These are phyloP conservation scores for Salvia splendens DNA, from an alignment of 257 asterid genomes.

Conservation along the genomic window DNA sequence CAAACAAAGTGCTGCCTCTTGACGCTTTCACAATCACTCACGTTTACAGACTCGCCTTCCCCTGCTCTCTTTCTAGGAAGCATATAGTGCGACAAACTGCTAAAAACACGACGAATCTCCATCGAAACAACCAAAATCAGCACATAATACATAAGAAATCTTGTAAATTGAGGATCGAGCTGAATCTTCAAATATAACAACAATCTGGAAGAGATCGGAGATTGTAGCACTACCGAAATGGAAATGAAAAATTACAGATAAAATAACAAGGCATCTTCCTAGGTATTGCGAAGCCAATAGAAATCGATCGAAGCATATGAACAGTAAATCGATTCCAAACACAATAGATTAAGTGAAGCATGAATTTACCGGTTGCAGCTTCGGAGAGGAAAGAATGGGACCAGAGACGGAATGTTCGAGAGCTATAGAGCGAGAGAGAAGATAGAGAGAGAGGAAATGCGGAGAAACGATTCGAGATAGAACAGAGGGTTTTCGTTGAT, in stretches of 20 bases:
- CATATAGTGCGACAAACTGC: conserved; percentile 89
- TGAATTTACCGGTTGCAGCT: conserved; percentile 45
- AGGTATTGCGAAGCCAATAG: conserved; percentile 32
- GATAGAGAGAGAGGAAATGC: not conserved
- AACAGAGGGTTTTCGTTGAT: conserved; percentile 27
- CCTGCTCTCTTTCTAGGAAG: conserved; percentile 94
- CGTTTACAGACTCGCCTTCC: conserved; percentile 84
- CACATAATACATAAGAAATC: conserved; percentile 21
- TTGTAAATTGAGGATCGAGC: conserved; percentile 28
- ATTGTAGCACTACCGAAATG: conserved; percentile 16
- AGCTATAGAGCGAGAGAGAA: not conserved
- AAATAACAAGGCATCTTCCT: conserved; percentile 30
- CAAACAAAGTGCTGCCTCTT: conserved; percentile 60
- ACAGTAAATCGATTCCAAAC: conserved; percentile 36
- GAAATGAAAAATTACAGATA: conserved; percentile 14
- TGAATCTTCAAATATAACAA: conserved; percentile 19
- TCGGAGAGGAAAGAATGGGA: conserved; percentile 48
- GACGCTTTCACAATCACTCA: conserved; percentile 47
- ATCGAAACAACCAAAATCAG: conserved; percentile 50
- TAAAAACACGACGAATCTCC: conserved; percentile 53
- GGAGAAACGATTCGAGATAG: conserved; percentile 25
- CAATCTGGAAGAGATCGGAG: conserved; percentile 41
- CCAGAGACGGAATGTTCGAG: conserved; percentile 36
- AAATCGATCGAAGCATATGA: conserved; percentile 32
- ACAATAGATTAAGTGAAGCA: conserved; percentile 35